Evolutionary conservation across 1,284 basidiomycete species (phyloP), one percentile per base, ranked within the genome.

Genomic region (Ganoderma lucidum): DNA sequence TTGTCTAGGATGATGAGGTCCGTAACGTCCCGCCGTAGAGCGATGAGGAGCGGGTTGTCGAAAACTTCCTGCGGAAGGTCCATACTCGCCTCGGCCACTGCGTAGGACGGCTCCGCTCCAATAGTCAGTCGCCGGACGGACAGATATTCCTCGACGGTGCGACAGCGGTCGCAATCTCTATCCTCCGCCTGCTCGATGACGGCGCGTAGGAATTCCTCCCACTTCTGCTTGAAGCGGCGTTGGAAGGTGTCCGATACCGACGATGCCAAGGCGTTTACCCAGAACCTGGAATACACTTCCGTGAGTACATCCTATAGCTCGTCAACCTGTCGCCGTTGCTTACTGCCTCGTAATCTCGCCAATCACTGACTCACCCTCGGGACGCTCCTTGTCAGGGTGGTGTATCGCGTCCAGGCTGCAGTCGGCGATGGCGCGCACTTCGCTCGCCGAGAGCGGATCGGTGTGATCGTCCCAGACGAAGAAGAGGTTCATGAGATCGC

Each of bases 1-100:
- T 83, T 83, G 35, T 70, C 75, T n/a, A 77, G 66, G 30, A 72
- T 70, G 37, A 76, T 32, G 45, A 78, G 64, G 42, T 76, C 75
- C 1, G 68, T 73, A 32, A 68, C 61, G 68, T 73, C 64, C 71
- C 69, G 42, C 67, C 74, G 65, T 76, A 77, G 35, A 66, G 75
- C 71, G 4, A 71, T 65, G 63, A 83, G 73, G 63, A 75, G 70
- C 4, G 81, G 81, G 71, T 83, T 78, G 15, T 80, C 71, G 51
- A 78, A 67, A 19, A 83, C 79, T 19, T 77, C 74, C 30, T 80
- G 78, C 4, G 82, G 80, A 12, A 84, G 71, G 59, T 81, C 78
- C 30, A 82, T 64, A 39, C 73, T 75, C 44, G 80, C 74, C 41
- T 81, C 80, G 37, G 81, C 70, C 23, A 82, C 70, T 19, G 77